Evolutionary conservation across 441 rosid genomes (phyloP).

Genomic region (Flueggea neowawraea): DNA sequence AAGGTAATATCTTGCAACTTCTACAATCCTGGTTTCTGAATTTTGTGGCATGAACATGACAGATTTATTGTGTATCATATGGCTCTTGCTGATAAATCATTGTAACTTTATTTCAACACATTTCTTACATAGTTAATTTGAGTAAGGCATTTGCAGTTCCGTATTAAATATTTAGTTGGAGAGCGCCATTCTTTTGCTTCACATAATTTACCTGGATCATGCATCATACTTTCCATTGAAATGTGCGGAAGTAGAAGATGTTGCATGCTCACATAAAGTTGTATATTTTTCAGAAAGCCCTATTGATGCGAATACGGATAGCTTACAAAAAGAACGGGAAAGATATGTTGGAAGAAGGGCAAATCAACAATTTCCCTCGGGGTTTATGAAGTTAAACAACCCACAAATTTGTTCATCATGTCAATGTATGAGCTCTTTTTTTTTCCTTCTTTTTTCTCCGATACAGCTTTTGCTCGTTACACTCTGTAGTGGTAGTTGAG

Average conservation of each 20-base stretch:
- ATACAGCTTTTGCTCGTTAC: background rate
- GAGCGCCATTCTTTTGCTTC: no score
- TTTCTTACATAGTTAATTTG: no score
- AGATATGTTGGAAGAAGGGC: conserved; percentile 90
- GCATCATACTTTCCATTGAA: no score
- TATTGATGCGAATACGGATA: conserved; percentile 93
- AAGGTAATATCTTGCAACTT: conserved; percentile 47
- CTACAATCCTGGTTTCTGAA: no score
- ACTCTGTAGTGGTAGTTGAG: conserved; percentile 28
- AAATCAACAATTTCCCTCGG: conserved; percentile 83
- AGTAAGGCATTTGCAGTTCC: no score
- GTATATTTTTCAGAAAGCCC: conserved; percentile 66
- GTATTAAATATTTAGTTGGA: no score
- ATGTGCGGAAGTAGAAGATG: background rate
- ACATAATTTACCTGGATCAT: no score
- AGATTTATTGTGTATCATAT: no score
- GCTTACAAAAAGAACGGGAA: conserved; percentile 73
- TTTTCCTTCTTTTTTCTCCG: background rate
- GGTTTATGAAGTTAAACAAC: conserved; percentile 47
- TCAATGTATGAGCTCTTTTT: conserved; percentile 15
- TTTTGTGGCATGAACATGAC: no score
- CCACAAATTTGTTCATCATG: conserved; percentile 9
- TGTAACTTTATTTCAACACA: no score
- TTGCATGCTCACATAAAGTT: background rate
- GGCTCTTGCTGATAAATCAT: no score